A percentile compares a stretch with the other conserved stretches of the same genome.
These are phyloP conservation scores for Teunomyces atbi DNA, from an alignment of 805 yeast species.

Conservation along the genomic window DNA sequence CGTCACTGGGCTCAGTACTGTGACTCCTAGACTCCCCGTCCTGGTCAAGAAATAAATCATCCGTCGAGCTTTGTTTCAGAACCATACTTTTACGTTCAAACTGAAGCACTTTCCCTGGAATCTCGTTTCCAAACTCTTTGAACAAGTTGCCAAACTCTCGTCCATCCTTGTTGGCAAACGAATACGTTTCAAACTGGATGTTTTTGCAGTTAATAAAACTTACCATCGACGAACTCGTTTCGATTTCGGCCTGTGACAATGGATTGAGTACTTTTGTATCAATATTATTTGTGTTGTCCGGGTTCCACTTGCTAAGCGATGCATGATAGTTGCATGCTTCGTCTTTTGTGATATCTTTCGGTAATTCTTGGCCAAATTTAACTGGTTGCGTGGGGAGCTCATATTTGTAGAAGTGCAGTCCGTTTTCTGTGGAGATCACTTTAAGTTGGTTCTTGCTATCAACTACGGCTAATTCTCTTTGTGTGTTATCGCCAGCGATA, in stretches of 20 bases:
- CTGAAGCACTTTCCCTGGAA: constrained; percentile 7
- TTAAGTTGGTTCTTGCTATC: constrained; percentile 31
- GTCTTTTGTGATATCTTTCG: not conserved
- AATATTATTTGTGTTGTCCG: not conserved
- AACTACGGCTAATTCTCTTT: constrained; percentile 32
- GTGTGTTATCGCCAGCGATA: constrained; percentile 7
- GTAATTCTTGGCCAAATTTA: not conserved
- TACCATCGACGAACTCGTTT: constrained; percentile 46
- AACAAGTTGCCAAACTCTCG: constrained; percentile 19
- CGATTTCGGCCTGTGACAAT: constrained; percentile 54
- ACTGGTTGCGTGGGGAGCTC: constrained; percentile 36
- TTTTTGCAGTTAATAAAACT: constrained; percentile 30
- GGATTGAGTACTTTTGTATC: constrained; percentile 21
- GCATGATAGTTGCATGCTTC: not conserved
- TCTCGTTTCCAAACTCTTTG: constrained; percentile 23
- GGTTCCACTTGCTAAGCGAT: not conserved
- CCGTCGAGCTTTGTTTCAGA: not conserved
- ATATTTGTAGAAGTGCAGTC: constrained; percentile 38
- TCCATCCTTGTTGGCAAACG: constrained; percentile 14
- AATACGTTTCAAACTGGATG: constrained; percentile 30
- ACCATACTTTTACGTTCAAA: not conserved
- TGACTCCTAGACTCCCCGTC: not conserved
- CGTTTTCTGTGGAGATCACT: constrained; percentile 38
- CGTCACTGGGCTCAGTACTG: constrained; percentile 1
- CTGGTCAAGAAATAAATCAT: not conserved